Evolutionary conservation across 345 rosid genomes (phyloP), one percentile per base, ranked within the genome.

Genomic region (Capsella bursapastoris): DNA sequence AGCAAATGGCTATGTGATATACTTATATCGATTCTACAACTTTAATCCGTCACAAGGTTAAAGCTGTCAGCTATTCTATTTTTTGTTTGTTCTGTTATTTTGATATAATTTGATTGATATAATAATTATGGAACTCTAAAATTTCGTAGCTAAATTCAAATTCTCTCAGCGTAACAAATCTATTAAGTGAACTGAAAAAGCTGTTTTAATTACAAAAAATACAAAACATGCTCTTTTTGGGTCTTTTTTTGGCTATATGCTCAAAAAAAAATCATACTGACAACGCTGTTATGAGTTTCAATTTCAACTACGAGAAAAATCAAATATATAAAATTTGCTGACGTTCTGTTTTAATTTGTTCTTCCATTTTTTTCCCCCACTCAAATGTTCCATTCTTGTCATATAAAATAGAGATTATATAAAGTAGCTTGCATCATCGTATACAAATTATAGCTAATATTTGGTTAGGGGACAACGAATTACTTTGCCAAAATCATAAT

Each of bases 341-440:
- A 49, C 7, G 27, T 47, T 15, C 28, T 28, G 3, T 10, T 18
- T 58, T 6, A 6, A 16, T 32, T 7, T 55, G 38, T 40, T 14
- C 14, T n/a, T 41, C 25, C 25, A 22, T 22, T 22, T 9, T 41
- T 29, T 53, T 43, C 1, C 9, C 29, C 16, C 40, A 29, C 4
- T 27, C 29, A 53, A 40, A 40, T 27, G 40, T 40, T 40, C 40
- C 52, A 25, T n/a, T 66, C 11, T 51, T 5, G n/a, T 51, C 15
- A 27, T 50, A 15, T 28, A 4, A 45, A 64, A 5, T 64, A 45
- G 25, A 34, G 37, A 27, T 22, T 22, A 22, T 66, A 15, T 29
- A 8, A 47, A 47, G 6, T 64, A 47, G 14, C 28, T 45, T 4
- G 40, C 41, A 64, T 64, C 56, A 45, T 47, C 68, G 29, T 29